phyloP scores from a whole-genome alignment of 805 yeast species.

The Torulaspora delbrueckii region DNA sequence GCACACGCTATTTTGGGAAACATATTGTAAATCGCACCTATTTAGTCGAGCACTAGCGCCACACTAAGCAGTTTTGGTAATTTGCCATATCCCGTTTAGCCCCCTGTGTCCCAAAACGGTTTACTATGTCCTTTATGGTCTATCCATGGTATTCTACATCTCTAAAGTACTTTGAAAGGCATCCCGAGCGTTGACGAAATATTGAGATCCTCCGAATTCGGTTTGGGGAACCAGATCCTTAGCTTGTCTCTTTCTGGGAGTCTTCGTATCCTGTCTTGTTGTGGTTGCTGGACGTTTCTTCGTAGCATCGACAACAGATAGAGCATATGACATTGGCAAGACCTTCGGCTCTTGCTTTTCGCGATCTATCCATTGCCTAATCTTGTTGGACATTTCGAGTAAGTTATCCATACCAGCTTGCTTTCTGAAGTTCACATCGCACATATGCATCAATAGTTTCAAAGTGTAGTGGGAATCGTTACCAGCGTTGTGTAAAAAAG shows the following conservation, averaged over 20 bases:
- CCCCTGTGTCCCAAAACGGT: too few relatives aligned
- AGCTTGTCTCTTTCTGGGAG: constrained; percentile 6
- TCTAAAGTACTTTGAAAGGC: constrained; percentile 22
- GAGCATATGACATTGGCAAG: constrained; percentile 28
- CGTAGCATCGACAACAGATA: constrained; percentile 14
- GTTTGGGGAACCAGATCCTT: constrained; percentile 28
- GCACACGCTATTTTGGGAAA: neutral
- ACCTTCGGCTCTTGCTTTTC: constrained; percentile 25
- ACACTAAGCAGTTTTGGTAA: too few relatives aligned
- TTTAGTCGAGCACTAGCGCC: neutral
- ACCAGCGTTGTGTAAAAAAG: constrained; percentile 63
- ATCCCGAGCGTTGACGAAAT: constrained; percentile 19
- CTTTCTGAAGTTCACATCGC: constrained; percentile 40
- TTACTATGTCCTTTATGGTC: neutral
- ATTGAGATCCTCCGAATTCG: constrained; percentile 31
- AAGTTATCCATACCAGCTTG: constrained; percentile 28
- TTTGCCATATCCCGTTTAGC: too few relatives aligned
- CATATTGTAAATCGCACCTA: neutral
- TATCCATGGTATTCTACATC: neutral
- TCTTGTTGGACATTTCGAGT: constrained; percentile 15
- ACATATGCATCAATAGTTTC: constrained; percentile 43
- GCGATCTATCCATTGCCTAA: constrained; percentile 20
- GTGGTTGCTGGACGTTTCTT: constrained; percentile 1
- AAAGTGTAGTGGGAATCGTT: constrained; percentile 66
- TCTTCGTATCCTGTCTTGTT: neutral